phyloP scores from a whole-genome alignment of 208 protist species.

The Trypanosoma theileri region DNA sequence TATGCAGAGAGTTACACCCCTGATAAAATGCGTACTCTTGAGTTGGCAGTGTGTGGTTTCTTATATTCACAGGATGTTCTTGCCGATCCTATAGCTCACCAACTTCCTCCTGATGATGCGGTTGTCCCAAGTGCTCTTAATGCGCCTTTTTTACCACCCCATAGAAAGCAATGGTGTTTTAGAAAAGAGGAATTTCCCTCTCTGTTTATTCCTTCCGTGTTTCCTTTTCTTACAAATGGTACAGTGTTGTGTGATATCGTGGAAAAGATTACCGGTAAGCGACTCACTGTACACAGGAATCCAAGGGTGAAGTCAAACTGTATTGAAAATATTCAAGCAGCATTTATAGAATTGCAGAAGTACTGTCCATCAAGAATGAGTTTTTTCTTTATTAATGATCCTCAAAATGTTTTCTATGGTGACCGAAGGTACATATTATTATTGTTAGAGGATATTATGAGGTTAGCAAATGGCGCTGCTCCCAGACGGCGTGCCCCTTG shows the following conservation, averaged over 20 bases:
- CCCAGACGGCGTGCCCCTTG: conserved; percentile 17
- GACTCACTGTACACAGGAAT: conserved; percentile 38
- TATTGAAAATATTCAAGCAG: conserved; percentile 47
- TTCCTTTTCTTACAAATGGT: conserved; percentile 80
- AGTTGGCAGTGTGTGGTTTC: conserved; percentile 50
- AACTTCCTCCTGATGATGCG: conserved; percentile 60
- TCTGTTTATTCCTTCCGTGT: conserved; percentile 71
- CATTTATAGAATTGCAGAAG: conserved; percentile 37
- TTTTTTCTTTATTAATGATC: conserved; percentile 29
- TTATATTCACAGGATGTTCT: conserved; percentile 47
- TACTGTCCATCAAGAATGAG: conserved; percentile 25
- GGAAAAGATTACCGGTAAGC: conserved; percentile 22
- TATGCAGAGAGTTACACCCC: conserved; percentile 21
- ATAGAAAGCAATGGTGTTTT: conserved; percentile 18
- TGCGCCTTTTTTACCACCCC: conserved; percentile 55
- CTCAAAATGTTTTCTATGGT: conserved; percentile 41
- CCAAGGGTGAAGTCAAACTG: conserved; percentile 53
- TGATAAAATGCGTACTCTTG: conserved; percentile 32
- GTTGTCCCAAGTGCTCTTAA: conserved; percentile 46
- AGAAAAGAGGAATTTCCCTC: conserved; percentile 22
- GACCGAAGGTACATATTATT: conserved; percentile 45
- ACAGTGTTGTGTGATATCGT: conserved; percentile 52
- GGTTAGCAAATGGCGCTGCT: conserved; percentile 13
- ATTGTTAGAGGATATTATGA: conserved; percentile 41
- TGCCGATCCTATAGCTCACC: conserved; percentile 47